Percentiles rank a stretch among this genome's conserved stretches.
Conservation (phyloP, 768 basidiomycete genomes). For the Lactarius quietus region DNA sequence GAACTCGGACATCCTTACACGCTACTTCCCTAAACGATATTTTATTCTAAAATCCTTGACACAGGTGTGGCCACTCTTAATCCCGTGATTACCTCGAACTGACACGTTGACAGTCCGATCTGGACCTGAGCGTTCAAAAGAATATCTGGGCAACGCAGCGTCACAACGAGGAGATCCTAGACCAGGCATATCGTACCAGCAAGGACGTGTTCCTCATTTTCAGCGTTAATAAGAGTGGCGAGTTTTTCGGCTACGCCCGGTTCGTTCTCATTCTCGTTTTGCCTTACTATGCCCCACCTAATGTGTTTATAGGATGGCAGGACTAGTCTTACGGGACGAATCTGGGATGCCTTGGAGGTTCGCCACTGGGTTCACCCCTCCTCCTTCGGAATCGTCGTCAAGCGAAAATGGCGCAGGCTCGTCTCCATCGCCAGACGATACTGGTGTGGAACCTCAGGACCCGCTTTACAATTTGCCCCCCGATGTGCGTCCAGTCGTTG, state of each 20-base stretch:
- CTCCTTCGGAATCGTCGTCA: not conserved
- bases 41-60: slow-evolving; percentile 91
- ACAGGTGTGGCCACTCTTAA: slow-evolving; percentile 44
- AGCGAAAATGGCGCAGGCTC: not conserved
- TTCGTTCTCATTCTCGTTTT: slow-evolving; percentile 35
- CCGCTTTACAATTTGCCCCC: slow-evolving; percentile 35
- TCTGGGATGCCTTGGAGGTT: slow-evolving; percentile 55
- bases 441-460: not conserved
- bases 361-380: not conserved
- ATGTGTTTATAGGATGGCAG: slow-evolving; percentile 55
- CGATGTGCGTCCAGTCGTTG: slow-evolving; percentile 38
- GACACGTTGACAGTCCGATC: slow-evolving; percentile 50
- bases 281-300: not conserved
- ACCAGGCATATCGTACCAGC: slow-evolving; percentile 91
- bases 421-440: not conserved
- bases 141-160: slow-evolving; percentile 90
- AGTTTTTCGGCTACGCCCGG: slow-evolving; percentile 92
- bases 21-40: slow-evolving; percentile 81
- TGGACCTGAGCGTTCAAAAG: slow-evolving; percentile 73
- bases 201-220: slow-evolving; percentile 88
- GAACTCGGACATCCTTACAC: slow-evolving; percentile 71
- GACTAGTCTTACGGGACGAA: slow-evolving; percentile 54
- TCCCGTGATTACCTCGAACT: not conserved
- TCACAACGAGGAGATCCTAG: slow-evolving; percentile 88
- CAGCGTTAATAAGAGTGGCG: slow-evolving; percentile 89